Evolutionary conservation across 257 asterid genomes (phyloP).

Genomic region (Anisodus tanguticus): DNA sequence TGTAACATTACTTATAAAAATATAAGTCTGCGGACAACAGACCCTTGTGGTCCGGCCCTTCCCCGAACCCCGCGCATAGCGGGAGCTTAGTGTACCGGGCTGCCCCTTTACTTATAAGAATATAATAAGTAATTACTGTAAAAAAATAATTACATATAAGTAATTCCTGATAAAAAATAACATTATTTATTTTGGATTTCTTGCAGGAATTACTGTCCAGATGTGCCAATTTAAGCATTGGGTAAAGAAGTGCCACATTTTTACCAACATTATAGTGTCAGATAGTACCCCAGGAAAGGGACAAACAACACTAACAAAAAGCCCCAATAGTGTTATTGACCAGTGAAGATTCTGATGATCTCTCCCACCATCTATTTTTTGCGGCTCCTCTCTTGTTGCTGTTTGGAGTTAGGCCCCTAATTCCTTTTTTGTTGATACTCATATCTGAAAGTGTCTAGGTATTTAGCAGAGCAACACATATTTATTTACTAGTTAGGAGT

Average conservation of each 20-base stretch:
- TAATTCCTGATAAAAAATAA: not conserved
- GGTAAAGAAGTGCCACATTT: constrained; percentile 15
- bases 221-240: constrained; percentile 29
- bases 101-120: not conserved
- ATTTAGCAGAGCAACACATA: constrained; percentile 21
- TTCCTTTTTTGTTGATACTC: not conserved
- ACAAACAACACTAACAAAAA: constrained; percentile 23
- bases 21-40: no score
- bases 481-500: not conserved
- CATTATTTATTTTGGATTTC: constrained; percentile 20
- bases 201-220: constrained; percentile 32
- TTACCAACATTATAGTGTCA: not conserved
- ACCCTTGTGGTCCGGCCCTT: no score
- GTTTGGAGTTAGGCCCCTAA: constrained; percentile 17
- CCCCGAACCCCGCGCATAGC: no score
- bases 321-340: not conserved
- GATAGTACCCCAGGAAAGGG: constrained; percentile 11
- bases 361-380: constrained; percentile 24
- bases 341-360: constrained; percentile 24
- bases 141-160: not conserved
- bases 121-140: not conserved
- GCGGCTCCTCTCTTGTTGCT: constrained; percentile 23
- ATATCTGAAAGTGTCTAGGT: not conserved
- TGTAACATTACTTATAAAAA: no score
- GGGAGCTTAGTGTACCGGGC: no score